Evolutionary conservation across 2,329 filamentous ascomycete genomes (phyloP).

Genomic region (Gnomoniopsis sp.): DNA sequence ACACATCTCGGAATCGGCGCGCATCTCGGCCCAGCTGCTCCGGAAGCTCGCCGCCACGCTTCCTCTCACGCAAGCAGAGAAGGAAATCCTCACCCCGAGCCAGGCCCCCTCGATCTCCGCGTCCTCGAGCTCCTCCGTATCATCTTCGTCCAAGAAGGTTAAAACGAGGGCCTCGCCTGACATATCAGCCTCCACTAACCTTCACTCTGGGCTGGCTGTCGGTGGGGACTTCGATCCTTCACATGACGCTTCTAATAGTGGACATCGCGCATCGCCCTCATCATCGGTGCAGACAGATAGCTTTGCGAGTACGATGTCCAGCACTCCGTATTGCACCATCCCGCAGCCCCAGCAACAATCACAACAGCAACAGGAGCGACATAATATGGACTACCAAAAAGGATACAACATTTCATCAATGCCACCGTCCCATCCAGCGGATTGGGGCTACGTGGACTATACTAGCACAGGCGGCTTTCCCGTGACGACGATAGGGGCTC

Average conservation of each 20-base stretch:
- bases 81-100: slow-evolving; percentile 1
- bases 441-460: slow-evolving; percentile 12
- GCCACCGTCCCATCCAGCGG: neutral
- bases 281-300: neutral
- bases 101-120: neutral
- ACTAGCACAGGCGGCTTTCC: neutral
- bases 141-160: neutral
- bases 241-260: neutral
- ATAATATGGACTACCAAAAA: neutral
- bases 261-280: neutral
- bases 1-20: slow-evolving; percentile 13
- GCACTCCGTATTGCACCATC: neutral
- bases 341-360: neutral
- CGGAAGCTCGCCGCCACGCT: slow-evolving; percentile 9
- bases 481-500: neutral
- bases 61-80: slow-evolving; percentile 8
- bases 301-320: neutral
- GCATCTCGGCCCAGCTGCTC: slow-evolving; percentile 12
- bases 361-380: no score
- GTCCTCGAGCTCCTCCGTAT: neutral
- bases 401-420: neutral
- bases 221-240: neutral
- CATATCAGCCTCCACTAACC: neutral
- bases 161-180: neutral
- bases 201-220: neutral